phyloP scores from a whole-genome alignment of 768 basidiomycete genomes.

The Kwoniella europaea region DNA sequence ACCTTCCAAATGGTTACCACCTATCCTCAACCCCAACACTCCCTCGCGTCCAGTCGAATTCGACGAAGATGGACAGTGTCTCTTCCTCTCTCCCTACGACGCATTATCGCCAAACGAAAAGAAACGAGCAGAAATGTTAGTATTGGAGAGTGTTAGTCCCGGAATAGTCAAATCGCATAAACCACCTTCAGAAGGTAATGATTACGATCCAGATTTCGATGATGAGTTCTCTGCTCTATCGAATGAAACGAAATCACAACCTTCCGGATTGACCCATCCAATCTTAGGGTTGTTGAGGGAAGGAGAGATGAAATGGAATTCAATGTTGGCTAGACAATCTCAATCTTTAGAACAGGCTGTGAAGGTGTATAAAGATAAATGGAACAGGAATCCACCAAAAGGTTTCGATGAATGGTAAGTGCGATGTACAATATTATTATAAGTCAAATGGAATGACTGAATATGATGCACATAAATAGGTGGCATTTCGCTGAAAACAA shows the following conservation, averaged over 20 bases:
- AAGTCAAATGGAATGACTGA: background rate
- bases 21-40: slow-evolving; percentile 44
- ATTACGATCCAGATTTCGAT: slow-evolving; percentile 38
- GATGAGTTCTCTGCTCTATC: slow-evolving; percentile 32
- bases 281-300: slow-evolving; percentile 82
- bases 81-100: slow-evolving; percentile 55
- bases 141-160: slow-evolving; percentile 45
- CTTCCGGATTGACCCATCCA: slow-evolving; percentile 64
- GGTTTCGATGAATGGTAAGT: slow-evolving; percentile 88
- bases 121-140: slow-evolving; percentile 44
- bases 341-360: slow-evolving; percentile 78
- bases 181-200: slow-evolving; percentile 24
- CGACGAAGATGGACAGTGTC: slow-evolving; percentile 56
- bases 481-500: slow-evolving; percentile 54
- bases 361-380: slow-evolving; percentile 77
- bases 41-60: slow-evolving; percentile 48
- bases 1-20: slow-evolving; percentile 55
- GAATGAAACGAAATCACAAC: slow-evolving; percentile 25
- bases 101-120: slow-evolving; percentile 51
- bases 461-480: slow-evolving; percentile 26
- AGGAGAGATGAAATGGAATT: slow-evolving; percentile 74
- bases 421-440: too few relatives aligned
- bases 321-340: slow-evolving; percentile 75
- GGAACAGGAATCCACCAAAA: slow-evolving; percentile 77
- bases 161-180: slow-evolving; percentile 45